Evolutionary conservation across 768 basidiomycete genomes (phyloP), one percentile per base, ranked within the genome.

Genomic region (Tylopilus felleus): DNA sequence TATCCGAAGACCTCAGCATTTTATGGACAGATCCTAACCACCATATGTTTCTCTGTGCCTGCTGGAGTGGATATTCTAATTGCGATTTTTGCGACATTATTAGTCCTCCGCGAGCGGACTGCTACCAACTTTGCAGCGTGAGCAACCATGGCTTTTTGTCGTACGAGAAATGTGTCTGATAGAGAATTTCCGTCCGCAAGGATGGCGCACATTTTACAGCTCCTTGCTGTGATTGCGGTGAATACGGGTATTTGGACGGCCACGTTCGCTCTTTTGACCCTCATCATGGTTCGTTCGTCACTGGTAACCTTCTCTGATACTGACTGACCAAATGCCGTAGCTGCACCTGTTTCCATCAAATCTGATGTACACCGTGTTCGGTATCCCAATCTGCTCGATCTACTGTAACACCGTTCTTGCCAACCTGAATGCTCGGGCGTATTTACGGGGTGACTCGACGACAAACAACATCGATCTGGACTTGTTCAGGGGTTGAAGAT

Each of bases 171-270:
- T 14, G 9, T 3, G 21, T 29, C 29, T 31, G 7, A 41, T 22
- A 25, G 25, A 48, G n/a, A 46, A 19, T 23, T 2, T 16, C 22
- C 23, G 10, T 29, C 14, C 5, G 31, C n/a, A 39, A 62, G 61
- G 0, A 55, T 53, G 16, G 36, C 22, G 2, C 31, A 49, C 12
- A 2, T 62, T n/a, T 45, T 62, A 5, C 53, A 53, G 36, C 53
- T 53, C 17, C 50, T 63, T 7, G 45, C 4, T 0, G 8, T 63
- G 7, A 59, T 59, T 25, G 44, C 53, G 1, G 44, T 53, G 8
- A 48, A 51, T 19, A 49, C 53, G 5, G 73, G 80, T 1, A 74
- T 81, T 12, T 78, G 77, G 14, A 74, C 81, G 16, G 82, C 84
- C 56, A 78, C 78, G 0, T 66, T 62, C 5, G 69, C 75, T 6